Evolutionary conservation across 2,329 filamentous ascomycete genomes (phyloP).

Genomic region (Fusarium multiceps): DNA sequence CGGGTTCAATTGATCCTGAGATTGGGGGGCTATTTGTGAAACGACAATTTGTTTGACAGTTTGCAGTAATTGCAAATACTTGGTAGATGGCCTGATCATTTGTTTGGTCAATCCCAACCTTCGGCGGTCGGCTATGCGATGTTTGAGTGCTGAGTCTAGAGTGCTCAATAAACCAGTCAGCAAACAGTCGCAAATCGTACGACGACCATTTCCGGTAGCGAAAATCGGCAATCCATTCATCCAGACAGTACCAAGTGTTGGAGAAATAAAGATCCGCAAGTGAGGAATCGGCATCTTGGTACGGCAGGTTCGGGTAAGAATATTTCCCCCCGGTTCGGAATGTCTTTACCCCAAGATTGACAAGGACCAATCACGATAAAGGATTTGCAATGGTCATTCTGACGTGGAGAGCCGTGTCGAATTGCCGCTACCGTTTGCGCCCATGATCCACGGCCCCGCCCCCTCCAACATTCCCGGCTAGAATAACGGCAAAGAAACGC

Average conservation of each 20-base stretch:
- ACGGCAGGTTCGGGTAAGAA: conserved; percentile 33
- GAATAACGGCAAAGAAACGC: conserved; percentile 30
- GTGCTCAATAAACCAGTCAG: not conserved
- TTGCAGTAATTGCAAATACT: too few species aligned
- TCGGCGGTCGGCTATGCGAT: not conserved
- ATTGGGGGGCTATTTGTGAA: not conserved
- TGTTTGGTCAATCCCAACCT: rapidly evolving
- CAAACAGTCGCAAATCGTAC: conserved; percentile 20
- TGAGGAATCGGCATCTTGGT: conserved; percentile 15
- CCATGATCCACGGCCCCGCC: conserved; percentile 34
- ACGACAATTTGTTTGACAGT: rapidly evolving
- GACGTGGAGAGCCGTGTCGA: conserved; percentile 34
- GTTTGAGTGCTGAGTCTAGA: too few species aligned
- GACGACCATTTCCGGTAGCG: conserved; percentile 16
- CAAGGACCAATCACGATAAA: not conserved
- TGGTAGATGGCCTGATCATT: too few species aligned
- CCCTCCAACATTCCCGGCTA: conserved; percentile 34
- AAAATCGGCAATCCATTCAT: conserved; percentile 29
- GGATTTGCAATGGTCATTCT: conserved; percentile 30
- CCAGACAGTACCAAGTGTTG: conserved; percentile 4
- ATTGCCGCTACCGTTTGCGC: conserved; percentile 32
- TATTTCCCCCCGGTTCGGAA: conserved; percentile 26
- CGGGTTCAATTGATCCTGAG: not conserved
- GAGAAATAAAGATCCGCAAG: conserved; percentile 36
- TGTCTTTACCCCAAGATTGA: conserved; percentile 20